Evolutionary conservation across 306 rosid genomes (phyloP).

Genomic region (Oemleria cerasiformis): DNA sequence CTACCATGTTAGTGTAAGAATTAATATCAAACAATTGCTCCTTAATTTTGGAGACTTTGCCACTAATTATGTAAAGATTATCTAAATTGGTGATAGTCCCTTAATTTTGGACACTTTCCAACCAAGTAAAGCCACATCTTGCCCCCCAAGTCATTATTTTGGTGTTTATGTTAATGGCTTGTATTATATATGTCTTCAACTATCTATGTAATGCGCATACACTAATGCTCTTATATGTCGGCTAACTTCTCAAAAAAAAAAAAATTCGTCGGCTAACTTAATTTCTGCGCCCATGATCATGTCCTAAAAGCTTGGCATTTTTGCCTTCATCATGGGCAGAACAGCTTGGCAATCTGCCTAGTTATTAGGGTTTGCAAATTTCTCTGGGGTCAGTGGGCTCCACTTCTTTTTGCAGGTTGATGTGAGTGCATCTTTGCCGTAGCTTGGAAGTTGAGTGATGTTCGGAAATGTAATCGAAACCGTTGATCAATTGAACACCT

Average conservation of each 20-base stretch:
- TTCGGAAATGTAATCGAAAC: conserved; percentile 38
- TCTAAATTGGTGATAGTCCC: background rate
- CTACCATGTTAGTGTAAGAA: too few relatives aligned
- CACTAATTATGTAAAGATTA: background rate
- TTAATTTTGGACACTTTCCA: background rate
- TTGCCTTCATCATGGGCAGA: too few relatives aligned
- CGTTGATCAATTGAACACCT: conserved; percentile 57
- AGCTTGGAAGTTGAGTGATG: conserved; percentile 17
- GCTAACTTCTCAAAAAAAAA: too few relatives aligned
- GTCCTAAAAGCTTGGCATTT: too few relatives aligned
- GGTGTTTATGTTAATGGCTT: background rate
- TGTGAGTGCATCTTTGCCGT: conserved; percentile 83
- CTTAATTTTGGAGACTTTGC: background rate
- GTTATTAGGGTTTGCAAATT: conserved; percentile 72
- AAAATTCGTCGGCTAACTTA: too few relatives aligned
- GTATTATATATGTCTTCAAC: background rate
- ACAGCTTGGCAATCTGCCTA: conserved; percentile 47
- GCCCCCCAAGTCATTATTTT: background rate
- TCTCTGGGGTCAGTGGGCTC: conserved; percentile 63
- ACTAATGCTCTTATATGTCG: too few relatives aligned
- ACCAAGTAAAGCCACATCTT: background rate
- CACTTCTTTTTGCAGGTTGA: conserved; percentile 87
- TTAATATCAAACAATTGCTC: background rate
- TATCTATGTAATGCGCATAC: too few relatives aligned
- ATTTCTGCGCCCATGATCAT: too few relatives aligned